Conservation (phyloP, 306 rosid species). For the Vigna angularis region DNA sequence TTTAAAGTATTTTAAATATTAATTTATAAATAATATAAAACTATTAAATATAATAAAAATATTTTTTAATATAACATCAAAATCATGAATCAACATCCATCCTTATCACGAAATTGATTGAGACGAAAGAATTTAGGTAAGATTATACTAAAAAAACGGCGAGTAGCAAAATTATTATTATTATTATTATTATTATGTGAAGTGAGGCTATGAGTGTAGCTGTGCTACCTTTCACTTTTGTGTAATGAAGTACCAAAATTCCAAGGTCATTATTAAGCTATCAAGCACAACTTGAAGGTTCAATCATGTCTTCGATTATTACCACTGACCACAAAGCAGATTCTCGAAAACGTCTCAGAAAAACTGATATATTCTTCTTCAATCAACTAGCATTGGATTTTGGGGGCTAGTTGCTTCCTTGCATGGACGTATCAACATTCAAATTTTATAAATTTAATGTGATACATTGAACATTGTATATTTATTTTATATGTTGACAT, state of each 20-base stretch:
- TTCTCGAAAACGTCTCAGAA: not conserved
- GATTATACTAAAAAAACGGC: constrained; percentile 22
- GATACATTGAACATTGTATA: not conserved
- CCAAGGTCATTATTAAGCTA: not conserved
- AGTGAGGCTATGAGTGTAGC: not conserved
- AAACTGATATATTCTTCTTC: not conserved
- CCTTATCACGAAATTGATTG: no score
- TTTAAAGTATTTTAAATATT: no score
- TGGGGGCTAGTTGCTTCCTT: not conserved
- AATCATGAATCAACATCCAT: no score
- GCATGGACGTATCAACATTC: not conserved
- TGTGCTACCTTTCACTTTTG: not conserved
- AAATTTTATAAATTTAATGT: not conserved
- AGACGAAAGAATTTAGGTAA: not conserved
- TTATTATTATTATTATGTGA: no score
- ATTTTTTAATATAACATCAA: no score
- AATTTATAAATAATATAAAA: no score
- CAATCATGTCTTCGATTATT: constrained; percentile 18
- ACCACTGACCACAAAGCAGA: not conserved
- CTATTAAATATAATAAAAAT: no score
- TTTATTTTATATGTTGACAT: not conserved
- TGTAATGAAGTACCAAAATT: constrained; percentile 18
- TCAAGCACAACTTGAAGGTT: constrained; percentile 8
- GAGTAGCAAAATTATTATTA: not conserved
- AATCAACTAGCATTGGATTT: not conserved